These are phyloP conservation scores for Botrytis aclada DNA, from an alignment of 2,329 filamentous ascomycete species.

Conservation along the genomic window DNA sequence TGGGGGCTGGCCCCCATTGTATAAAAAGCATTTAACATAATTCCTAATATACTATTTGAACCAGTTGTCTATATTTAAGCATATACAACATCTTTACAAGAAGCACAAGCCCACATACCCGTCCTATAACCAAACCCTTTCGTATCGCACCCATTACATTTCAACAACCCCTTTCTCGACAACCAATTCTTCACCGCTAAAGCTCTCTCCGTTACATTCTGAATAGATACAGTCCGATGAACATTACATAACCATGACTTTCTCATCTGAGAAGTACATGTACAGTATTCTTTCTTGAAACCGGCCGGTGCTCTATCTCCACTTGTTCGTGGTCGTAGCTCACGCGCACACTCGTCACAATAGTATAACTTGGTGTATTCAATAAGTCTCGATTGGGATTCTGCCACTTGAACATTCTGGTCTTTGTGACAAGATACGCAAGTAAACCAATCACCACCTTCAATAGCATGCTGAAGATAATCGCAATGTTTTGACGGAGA, in stretches of 20 bases:
- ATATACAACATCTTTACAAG: conserved; percentile 9
- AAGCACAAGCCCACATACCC: conserved; percentile 8
- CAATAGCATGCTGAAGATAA: neutral
- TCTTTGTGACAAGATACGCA: neutral
- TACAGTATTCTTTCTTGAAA: neutral
- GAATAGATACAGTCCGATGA: neutral
- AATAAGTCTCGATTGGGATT: neutral
- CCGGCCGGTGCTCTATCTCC: accelerated
- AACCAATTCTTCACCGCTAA: conserved; percentile 1
- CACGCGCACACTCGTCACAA: neutral
- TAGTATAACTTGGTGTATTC: conserved; percentile 1
- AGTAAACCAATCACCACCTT: neutral
- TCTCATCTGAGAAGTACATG: conserved; percentile 1
- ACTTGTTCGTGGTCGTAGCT: neutral
- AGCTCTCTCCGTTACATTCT: neutral
- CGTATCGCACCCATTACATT: conserved; percentile 1
- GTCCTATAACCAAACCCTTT: neutral
- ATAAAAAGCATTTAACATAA: neutral
- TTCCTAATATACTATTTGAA: neutral
- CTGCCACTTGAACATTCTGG: neutral
- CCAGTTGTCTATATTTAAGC: neutral
- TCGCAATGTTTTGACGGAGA: conserved; percentile 1
- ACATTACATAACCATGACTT: conserved; percentile 8
- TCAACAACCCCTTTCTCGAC: neutral
- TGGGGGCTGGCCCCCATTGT: neutral